A percentile compares a stretch with the other conserved stretches of the same genome.
phyloP scores from a whole-genome alignment of 1,284 basidiomycete genomes.

The Ustilago trichophora region DNA sequence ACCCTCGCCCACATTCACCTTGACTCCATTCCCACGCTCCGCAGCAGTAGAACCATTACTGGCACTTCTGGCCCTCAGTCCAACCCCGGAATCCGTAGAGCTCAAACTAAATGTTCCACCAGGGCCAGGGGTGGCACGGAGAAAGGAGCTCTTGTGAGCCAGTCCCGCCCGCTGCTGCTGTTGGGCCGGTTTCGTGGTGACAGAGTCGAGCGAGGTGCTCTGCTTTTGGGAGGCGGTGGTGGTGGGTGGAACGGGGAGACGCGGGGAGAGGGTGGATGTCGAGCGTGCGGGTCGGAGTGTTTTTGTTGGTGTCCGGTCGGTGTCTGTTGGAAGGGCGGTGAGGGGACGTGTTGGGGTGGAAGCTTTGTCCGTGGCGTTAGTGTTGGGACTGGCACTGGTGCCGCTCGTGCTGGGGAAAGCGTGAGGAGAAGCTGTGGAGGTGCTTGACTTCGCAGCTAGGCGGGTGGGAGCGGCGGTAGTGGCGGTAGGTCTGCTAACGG shows the following conservation, averaged over 20 bases:
- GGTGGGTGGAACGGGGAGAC: too few species aligned
- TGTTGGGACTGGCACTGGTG: neutral
- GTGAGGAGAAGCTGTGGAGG: neutral
- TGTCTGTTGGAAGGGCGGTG: conserved; percentile 1
- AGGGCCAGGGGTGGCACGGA: conserved; percentile 45
- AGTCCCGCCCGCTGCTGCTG: conserved; percentile 1
- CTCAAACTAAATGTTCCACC: conserved; percentile 39
- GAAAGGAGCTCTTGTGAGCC: conserved; percentile 25
- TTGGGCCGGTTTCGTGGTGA: neutral
- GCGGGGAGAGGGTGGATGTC: conserved; percentile 1
- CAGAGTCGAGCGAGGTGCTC: conserved; percentile 7
- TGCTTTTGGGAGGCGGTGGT: neutral
- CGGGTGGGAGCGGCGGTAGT: too few species aligned
- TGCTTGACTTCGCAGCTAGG: too few species aligned
- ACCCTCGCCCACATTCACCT: neutral
- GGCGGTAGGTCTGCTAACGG: neutral
- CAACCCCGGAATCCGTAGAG: conserved; percentile 13
- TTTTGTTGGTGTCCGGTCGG: conserved; percentile 27
- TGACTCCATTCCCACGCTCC: neutral
- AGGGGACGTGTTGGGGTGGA: conserved; percentile 1
- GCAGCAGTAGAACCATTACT: conserved; percentile 12
- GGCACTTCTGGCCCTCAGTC: conserved; percentile 12
- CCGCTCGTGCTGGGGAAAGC: neutral
- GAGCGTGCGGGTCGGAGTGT: conserved; percentile 15
- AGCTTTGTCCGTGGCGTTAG: neutral